Conservation (phyloP, 139 green algal genomes). For the Astrephomene gubernaculifera region DNA sequence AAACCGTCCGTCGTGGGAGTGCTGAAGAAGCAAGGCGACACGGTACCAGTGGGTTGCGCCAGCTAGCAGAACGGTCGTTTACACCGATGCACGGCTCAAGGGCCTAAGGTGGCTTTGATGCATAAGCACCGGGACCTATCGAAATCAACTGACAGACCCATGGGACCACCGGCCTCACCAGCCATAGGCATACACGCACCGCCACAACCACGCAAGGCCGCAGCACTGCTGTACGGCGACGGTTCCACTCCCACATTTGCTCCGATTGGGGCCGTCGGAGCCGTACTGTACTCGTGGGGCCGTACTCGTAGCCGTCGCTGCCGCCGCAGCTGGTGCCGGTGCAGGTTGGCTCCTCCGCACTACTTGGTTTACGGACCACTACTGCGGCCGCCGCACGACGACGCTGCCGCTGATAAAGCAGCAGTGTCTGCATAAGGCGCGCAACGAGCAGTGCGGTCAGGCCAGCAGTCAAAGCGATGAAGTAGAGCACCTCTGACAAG, state of each 20-base stretch:
- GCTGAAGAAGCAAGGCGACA: background rate
- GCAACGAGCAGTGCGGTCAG: background rate
- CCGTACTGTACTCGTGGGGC: too few species aligned
- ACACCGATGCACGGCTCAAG: background rate
- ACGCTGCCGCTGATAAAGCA: background rate
- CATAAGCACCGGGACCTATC: background rate
- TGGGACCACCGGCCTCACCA: background rate
- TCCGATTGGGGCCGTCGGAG: too few species aligned
- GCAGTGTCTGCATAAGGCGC: background rate
- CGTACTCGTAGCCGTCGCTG: too few species aligned
- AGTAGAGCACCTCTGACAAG: background rate
- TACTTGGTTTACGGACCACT: too few species aligned
- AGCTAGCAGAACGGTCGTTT: background rate
- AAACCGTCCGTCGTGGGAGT: background rate
- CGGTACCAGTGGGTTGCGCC: background rate
- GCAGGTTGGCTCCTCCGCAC: too few species aligned
- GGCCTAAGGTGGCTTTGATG: background rate
- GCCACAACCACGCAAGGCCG: background rate
- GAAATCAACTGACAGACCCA: background rate
- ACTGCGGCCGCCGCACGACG: background rate
- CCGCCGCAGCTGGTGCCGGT: too few species aligned
- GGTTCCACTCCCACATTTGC: too few species aligned
- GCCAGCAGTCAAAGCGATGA: background rate
- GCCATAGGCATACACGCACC: background rate
- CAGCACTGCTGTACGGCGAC: background rate